These are phyloP conservation scores for Neopestalotiopsis rosae DNA, from an alignment of 2,329 filamentous ascomycete species.

Conservation along the genomic window DNA sequence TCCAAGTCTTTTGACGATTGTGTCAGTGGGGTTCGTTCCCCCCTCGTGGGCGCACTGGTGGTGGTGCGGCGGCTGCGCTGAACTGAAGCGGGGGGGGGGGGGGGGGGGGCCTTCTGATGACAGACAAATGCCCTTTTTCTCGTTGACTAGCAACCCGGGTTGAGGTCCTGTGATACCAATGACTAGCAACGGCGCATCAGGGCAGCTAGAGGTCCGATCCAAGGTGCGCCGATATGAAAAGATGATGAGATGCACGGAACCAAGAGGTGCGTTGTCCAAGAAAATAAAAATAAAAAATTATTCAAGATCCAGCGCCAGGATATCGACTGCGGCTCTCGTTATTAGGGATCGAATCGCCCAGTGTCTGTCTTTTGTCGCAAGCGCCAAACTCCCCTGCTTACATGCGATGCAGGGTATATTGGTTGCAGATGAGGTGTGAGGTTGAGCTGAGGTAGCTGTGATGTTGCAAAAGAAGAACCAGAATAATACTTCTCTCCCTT, in stretches of 20 bases:
- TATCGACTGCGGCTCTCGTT: too few relatives aligned
- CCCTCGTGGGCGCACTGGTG: not conserved
- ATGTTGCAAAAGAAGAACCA: not conserved
- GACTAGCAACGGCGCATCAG: conserved; percentile 1
- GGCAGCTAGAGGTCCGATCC: not conserved
- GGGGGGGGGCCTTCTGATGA: not conserved
- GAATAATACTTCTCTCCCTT: not conserved
- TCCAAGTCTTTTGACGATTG: conserved; percentile 7
- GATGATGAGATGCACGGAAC: not conserved
- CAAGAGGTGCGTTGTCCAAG: not conserved
- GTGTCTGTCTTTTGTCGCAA: not conserved
- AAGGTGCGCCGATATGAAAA: not conserved
- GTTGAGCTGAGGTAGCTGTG: conserved; percentile 1
- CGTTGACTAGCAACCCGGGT: too few relatives aligned
- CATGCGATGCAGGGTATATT: not conserved
- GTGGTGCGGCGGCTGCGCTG: not conserved
- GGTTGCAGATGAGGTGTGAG: conserved; percentile 1
- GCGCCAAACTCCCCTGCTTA: not conserved
- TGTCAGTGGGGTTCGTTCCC: conserved; percentile 7
- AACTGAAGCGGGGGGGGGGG: too few relatives aligned
- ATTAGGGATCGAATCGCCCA: not conserved
- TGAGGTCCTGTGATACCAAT: too few relatives aligned
- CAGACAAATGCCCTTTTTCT: not conserved
- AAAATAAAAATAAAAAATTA: too few relatives aligned
- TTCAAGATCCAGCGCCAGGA: too few relatives aligned